Evolutionary conservation across 2,329 filamentous ascomycete species (phyloP).

Genomic region (Pyricularia pennisetigena): DNA sequence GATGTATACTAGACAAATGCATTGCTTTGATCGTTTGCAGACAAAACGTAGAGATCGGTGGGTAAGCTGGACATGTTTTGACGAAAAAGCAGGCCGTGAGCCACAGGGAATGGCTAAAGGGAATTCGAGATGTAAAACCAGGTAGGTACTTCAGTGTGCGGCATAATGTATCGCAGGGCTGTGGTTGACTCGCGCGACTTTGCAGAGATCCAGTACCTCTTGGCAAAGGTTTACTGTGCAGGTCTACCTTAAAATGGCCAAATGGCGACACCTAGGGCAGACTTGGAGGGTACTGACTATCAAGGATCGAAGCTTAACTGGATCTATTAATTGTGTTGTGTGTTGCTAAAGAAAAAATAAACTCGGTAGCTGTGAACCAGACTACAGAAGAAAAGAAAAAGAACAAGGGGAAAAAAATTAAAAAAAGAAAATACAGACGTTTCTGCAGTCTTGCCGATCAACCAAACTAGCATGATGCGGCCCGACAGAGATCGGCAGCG

Average conservation of each 20-base stretch:
- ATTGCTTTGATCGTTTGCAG: not conserved
- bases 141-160: not conserved
- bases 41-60: not conserved
- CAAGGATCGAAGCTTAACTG: not conserved
- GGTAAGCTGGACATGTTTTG: not conserved
- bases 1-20: not conserved
- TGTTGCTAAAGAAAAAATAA: not conserved
- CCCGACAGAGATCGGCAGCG: not conserved
- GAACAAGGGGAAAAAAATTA: not conserved
- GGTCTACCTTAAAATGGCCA: not conserved
- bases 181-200: not conserved
- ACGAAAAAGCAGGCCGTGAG: not conserved
- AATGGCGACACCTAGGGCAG: not conserved
- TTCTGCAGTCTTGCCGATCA: not conserved
- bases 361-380: not conserved
- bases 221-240: not conserved
- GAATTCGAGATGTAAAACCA: not conserved
- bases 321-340: not conserved
- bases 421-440: not conserved
- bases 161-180: not conserved
- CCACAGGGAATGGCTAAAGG: not conserved
- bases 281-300: not conserved
- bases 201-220: not conserved
- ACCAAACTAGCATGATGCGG: not conserved
- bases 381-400: not conserved